Evolutionary conservation across 257 asterid species (phyloP).

Genomic region (Craterostigma plantagineum): DNA sequence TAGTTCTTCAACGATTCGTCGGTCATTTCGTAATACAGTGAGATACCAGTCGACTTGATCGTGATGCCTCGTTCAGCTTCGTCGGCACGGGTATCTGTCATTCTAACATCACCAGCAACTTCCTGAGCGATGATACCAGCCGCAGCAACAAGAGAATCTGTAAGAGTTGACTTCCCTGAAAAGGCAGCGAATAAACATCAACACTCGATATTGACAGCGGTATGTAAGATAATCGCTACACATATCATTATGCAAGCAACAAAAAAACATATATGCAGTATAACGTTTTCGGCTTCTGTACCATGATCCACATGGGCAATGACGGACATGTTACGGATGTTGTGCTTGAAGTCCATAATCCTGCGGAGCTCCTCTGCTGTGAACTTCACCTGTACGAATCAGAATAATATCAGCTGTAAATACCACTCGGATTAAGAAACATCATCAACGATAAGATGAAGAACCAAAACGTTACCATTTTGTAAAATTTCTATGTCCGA

Average conservation of each 20-base stretch:
- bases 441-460: too few species aligned
- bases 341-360: neutral
- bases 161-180: conserved; percentile 1
- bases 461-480: too few species aligned
- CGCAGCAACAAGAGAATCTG: conserved; percentile 1
- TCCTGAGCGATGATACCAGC: neutral
- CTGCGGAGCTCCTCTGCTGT: conserved; percentile 1
- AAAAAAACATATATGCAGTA: too few species aligned
- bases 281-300: too few species aligned
- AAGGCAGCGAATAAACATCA: too few species aligned
- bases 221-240: too few species aligned
- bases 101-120: conserved; percentile 1
- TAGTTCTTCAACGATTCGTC: neutral
- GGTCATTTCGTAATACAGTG: neutral
- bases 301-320: too few species aligned
- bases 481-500: too few species aligned
- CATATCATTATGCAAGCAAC: too few species aligned
- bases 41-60: neutral
- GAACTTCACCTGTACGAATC: neutral
- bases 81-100: conserved; percentile 1
- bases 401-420: neutral
- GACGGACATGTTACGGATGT: too few species aligned
- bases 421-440: too few species aligned
- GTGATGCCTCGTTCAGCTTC: neutral
- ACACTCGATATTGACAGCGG: too few species aligned